Base-by-base conservation (phyloP, 148 eudicot species). In the Arctostaphylos glauca region DNA sequence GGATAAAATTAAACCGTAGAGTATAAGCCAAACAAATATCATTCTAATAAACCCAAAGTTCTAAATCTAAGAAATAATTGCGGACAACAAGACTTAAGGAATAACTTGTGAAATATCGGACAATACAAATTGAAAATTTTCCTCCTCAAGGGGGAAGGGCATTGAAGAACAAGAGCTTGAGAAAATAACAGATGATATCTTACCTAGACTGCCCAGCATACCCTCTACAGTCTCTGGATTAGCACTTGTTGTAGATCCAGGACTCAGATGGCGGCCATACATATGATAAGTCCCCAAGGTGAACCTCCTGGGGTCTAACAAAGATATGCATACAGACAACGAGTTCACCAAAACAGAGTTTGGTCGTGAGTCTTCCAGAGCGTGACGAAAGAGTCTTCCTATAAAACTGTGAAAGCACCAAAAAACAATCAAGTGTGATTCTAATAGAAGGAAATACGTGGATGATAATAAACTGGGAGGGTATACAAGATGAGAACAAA, bases 131-230 rank as follows among this genome's bases (percentile, higher is more conserved):
- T 9, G 15, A 25, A n/a, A 54, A 38, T 16, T 81, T 54, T 15
- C 55, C 38, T 55, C 74, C 74, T 8, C 54, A 0, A 38, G 66
- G 52, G 9, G 19, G 21, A 44, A 68, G 25, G 9, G 16, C 15
- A 19, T 18, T 9, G 21, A 80, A 50, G 53, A 78, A 59, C 19
- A 52, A 79, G 50, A 56, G 53, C 53, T 78, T 55, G 31, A 43
- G 38, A 55, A 50, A 79, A 10, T 59, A 12, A 50, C 25, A 71
- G 62, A 78, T 14, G 54, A 83, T 74, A 64, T 46, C 90, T 87
- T 87, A 93, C 98, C 98, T 77, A 96, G 80, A 83, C 93, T 90
- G 77, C 86, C 97, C 74, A 96, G 88, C 99, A 96, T 96, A 89
- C 97, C 95, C 72, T 92, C 89, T 47, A 96, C 91, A 23, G 95